Evolutionary conservation across 208 protist species (phyloP).

Genomic region (Crithidia acanthocephali): DNA sequence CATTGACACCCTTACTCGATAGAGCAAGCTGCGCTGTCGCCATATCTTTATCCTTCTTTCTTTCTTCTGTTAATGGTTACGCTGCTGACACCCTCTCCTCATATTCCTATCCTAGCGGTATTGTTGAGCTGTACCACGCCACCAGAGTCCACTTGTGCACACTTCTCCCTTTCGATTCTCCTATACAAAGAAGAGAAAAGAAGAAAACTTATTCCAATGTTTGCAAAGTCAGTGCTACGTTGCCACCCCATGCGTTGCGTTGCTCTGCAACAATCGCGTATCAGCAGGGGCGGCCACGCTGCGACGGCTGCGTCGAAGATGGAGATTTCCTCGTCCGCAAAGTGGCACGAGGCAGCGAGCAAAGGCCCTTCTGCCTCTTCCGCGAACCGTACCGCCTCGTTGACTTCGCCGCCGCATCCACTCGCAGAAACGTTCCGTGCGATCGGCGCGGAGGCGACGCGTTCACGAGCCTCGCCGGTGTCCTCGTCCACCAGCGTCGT

Average conservation of each 20-base stretch:
- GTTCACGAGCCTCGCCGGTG: not conserved
- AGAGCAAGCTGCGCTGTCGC: too few relatives aligned
- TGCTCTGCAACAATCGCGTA: not conserved
- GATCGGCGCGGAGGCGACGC: not conserved
- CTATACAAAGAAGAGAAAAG: too few relatives aligned
- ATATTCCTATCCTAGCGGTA: too few relatives aligned
- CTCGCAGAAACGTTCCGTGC: constrained; percentile 13
- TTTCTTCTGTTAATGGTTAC: too few relatives aligned
- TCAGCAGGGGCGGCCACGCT: not conserved
- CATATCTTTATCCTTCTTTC: too few relatives aligned
- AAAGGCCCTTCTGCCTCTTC: not conserved
- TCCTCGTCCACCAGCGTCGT: not conserved
- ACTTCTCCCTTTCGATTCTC: too few relatives aligned
- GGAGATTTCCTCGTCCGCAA: not conserved
- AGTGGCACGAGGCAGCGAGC: not conserved
- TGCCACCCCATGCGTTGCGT: not conserved
- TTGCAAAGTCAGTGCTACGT: not conserved
- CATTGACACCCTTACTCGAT: too few relatives aligned
- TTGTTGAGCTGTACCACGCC: too few relatives aligned
- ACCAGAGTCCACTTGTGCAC: too few relatives aligned
- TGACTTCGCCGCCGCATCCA: constrained; percentile 18
- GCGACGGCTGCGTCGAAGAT: not conserved
- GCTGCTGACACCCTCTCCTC: too few relatives aligned
- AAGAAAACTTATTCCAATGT: not conserved
- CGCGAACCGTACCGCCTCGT: not conserved